These are phyloP conservation scores for Phytopythium chamaehyphon DNA, from an alignment of 352 stramenopile genomes.

Conservation along the genomic window DNA sequence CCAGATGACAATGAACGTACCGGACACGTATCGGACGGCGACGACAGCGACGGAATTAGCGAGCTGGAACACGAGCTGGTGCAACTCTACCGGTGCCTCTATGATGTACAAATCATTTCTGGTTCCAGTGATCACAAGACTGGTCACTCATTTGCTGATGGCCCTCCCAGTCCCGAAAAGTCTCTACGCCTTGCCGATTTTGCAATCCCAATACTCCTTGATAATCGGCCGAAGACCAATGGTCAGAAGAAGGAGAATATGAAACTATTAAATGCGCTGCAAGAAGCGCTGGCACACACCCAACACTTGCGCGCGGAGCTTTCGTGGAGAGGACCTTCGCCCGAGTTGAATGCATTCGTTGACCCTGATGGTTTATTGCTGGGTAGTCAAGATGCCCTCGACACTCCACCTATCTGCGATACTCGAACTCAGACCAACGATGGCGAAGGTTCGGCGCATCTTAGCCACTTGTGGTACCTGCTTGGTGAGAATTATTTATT, in stretches of 20 bases:
- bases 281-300: slow-evolving; percentile 31
- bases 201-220: slow-evolving; percentile 54
- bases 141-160: slow-evolving; percentile 24
- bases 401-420: no score
- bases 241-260: slow-evolving; percentile 72
- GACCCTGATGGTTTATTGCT: slow-evolving; percentile 1
- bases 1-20: slow-evolving; percentile 6
- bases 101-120: slow-evolving; percentile 64
- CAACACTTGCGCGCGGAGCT: neutral
- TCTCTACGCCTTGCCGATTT: slow-evolving; percentile 41
- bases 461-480: slow-evolving; percentile 69
- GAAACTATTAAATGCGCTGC: slow-evolving; percentile 57
- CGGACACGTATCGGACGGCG: no score
- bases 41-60: slow-evolving; percentile 13
- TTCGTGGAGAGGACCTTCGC: neutral
- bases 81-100: slow-evolving; percentile 73
- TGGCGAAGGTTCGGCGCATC: slow-evolving; percentile 1
- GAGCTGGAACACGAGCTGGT: slow-evolving; percentile 48
- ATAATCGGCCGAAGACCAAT: slow-evolving; percentile 54
- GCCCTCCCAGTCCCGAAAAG: slow-evolving; percentile 17
- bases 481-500: slow-evolving; percentile 73
- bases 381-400: neutral
- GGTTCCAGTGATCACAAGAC: slow-evolving; percentile 60
- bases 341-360: neutral
- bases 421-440: no score